These are phyloP conservation scores for Colletotrichum tropicale DNA, from an alignment of 2,329 filamentous ascomycete species.

Conservation along the genomic window DNA sequence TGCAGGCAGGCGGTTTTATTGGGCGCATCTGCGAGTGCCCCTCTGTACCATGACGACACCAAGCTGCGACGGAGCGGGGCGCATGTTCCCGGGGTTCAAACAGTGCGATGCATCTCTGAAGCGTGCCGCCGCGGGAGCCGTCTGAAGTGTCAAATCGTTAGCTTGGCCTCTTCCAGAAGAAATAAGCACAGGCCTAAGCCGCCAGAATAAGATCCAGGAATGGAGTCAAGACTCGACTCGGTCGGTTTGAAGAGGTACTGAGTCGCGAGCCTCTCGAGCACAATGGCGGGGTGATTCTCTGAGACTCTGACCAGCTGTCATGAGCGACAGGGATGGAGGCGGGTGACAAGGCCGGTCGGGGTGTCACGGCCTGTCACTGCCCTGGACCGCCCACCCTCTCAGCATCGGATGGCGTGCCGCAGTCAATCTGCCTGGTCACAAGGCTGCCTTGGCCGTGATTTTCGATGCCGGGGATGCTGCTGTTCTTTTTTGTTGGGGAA, in stretches of 20 bases:
- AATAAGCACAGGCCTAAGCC: neutral
- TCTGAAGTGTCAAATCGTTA: neutral
- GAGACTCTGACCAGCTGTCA: slow-evolving; percentile 7
- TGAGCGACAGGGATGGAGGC: slow-evolving; percentile 1
- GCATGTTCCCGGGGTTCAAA: neutral
- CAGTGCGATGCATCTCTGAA: neutral
- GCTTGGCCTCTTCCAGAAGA: neutral
- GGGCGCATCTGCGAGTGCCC: neutral
- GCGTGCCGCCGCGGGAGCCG: neutral
- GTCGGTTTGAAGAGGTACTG: neutral
- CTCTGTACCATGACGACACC: slow-evolving; percentile 17
- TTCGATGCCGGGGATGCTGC: neutral
- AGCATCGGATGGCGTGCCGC: slow-evolving; percentile 18
- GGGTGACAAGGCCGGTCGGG: slow-evolving; percentile 9
- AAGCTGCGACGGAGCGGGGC: slow-evolving; percentile 3
- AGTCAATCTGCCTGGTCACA: slow-evolving; percentile 19
- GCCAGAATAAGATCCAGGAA: neutral
- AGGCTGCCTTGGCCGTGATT: slow-evolving; percentile 9
- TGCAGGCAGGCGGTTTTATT: neutral
- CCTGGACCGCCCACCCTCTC: slow-evolving; percentile 13
- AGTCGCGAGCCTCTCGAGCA: neutral
- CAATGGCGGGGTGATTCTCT: neutral
- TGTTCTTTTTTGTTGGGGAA: neutral
- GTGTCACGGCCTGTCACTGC: slow-evolving; percentile 10
- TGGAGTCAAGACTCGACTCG: neutral